Conservation (phyloP, 1,284 basidiomycete genomes). For the Pascua guehoae region DNA sequence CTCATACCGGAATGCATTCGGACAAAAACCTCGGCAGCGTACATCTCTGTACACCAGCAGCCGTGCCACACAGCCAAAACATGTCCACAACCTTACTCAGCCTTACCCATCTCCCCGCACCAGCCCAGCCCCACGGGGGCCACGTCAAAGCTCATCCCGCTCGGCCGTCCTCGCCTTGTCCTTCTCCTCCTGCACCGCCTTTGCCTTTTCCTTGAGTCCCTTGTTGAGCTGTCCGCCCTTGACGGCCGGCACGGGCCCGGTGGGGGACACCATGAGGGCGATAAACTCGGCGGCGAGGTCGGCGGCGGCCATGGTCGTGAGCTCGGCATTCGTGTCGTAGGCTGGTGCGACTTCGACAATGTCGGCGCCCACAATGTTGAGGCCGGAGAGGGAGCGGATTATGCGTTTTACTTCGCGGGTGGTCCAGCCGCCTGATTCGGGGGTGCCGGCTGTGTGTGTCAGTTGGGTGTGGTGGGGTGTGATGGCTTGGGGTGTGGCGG, state of each 20-base stretch:
- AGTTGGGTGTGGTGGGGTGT: background rate
- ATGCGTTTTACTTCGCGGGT: slow-evolving; percentile 49
- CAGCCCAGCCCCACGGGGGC: too few species aligned
- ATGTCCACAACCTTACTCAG: too few species aligned
- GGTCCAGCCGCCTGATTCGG: slow-evolving; percentile 50
- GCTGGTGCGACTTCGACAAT: slow-evolving; percentile 51
- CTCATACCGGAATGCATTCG: too few species aligned
- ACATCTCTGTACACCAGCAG: too few species aligned
- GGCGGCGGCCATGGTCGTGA: slow-evolving; percentile 46
- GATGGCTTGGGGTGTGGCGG: background rate
- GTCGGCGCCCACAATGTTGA: slow-evolving; percentile 58
- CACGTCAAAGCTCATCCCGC: slow-evolving; percentile 15
- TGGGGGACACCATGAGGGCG: slow-evolving; percentile 17
- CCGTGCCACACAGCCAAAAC: too few species aligned
- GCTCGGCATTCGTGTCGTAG: slow-evolving; percentile 47
- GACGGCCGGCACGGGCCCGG: slow-evolving; percentile 6
- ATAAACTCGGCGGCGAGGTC: slow-evolving; percentile 45
- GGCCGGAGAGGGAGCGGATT: slow-evolving; percentile 43
- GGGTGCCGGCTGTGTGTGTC: slow-evolving; percentile 34
- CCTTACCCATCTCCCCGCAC: too few species aligned
- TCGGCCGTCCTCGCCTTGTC: background rate
- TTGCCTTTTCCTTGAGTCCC: background rate
- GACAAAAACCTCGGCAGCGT: too few species aligned
- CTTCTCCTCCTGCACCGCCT: slow-evolving; percentile 1
- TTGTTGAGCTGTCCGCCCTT: slow-evolving; percentile 14